These are phyloP conservation scores for Chlamydomonas urium DNA, from an alignment of 139 green algal genomes.

Conservation along the genomic window DNA sequence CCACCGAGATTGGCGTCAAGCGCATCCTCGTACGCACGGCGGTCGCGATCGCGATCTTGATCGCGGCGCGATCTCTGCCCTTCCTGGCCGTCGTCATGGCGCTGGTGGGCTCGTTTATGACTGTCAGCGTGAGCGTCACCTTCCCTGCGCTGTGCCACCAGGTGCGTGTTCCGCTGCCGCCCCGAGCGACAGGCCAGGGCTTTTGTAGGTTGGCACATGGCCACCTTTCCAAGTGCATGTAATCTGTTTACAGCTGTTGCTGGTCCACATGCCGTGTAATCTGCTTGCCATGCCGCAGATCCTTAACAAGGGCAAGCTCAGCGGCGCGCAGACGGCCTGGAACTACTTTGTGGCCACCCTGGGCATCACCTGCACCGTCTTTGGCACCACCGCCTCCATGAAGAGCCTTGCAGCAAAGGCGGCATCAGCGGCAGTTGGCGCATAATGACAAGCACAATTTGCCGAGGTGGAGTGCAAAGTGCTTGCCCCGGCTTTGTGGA, in stretches of 20 bases:
- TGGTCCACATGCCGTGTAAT: too few relatives aligned
- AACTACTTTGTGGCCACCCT: conserved; percentile 35
- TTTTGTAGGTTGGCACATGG: too few relatives aligned
- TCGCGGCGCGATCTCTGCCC: conserved; percentile 39
- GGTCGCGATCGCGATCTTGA: conserved; percentile 34
- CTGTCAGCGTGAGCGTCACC: conserved; percentile 46
- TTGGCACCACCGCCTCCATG: conserved; percentile 30
- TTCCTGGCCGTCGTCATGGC: conserved; percentile 55
- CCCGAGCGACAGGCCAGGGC: too few relatives aligned
- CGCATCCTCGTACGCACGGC: conserved; percentile 32
- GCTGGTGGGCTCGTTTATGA: conserved; percentile 49
- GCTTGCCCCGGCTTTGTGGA: too few relatives aligned
- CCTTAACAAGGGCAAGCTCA: conserved; percentile 17
- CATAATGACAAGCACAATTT: too few relatives aligned
- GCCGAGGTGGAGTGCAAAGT: too few relatives aligned
- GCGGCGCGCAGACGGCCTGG: conserved; percentile 14
- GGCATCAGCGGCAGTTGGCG: neutral
- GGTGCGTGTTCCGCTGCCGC: neutral
- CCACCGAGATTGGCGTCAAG: conserved; percentile 10
- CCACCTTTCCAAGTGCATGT: too few relatives aligned
- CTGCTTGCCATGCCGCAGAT: too few relatives aligned
- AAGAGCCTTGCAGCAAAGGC: conserved; percentile 35
- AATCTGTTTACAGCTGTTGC: too few relatives aligned
- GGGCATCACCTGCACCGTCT: conserved; percentile 34
- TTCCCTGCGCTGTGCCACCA: conserved; percentile 52